Evolutionary conservation across 352 stramenopile genomes (phyloP).

Genomic region (Phytophthora sansomeana): DNA sequence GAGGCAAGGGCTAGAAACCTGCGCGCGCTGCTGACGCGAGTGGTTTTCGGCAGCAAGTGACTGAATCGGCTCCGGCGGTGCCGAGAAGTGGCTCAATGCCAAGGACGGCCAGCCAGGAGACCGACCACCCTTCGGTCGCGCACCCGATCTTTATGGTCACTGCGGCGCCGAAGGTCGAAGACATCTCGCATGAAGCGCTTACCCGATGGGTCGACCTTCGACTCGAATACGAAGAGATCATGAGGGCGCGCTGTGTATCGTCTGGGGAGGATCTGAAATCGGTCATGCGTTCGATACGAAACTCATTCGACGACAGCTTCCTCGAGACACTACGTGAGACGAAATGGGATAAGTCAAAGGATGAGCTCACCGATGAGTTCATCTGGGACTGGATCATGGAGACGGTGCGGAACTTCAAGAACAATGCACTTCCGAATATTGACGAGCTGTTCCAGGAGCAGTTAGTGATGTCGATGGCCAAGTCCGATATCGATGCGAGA

Average conservation of each 20-base stretch:
- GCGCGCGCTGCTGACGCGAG: too few relatives aligned
- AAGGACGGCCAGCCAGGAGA: too few relatives aligned
- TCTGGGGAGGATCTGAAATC: constrained; percentile 20
- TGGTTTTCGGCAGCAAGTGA: too few relatives aligned
- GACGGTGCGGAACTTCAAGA: constrained; percentile 2
- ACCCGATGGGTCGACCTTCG: constrained; percentile 23
- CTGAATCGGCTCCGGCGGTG: too few relatives aligned
- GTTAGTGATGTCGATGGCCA: constrained; percentile 1
- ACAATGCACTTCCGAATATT: background rate
- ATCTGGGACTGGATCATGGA: constrained; percentile 3
- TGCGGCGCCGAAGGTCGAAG: too few relatives aligned
- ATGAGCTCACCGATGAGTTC: constrained; percentile 2
- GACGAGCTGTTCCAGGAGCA: constrained; percentile 1
- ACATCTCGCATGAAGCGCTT: constrained; percentile 29
- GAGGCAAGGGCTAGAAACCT: too few relatives aligned
- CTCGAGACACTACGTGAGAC: constrained; percentile 19
- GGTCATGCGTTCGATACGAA: constrained; percentile 13
- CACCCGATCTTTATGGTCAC: too few relatives aligned
- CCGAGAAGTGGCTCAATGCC: too few relatives aligned
- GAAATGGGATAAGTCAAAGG: constrained; percentile 18
- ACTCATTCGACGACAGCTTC: constrained; percentile 29
- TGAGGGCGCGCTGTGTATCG: constrained; percentile 17
- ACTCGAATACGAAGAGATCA: constrained; percentile 28
- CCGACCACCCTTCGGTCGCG: too few relatives aligned
- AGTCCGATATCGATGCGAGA: constrained; percentile 15